A percentile compares a stretch with the other conserved stretches of the same genome.
These are phyloP conservation scores for Irpex sp. DNA, from an alignment of 1,284 basidiomycete species.

Conservation along the genomic window DNA sequence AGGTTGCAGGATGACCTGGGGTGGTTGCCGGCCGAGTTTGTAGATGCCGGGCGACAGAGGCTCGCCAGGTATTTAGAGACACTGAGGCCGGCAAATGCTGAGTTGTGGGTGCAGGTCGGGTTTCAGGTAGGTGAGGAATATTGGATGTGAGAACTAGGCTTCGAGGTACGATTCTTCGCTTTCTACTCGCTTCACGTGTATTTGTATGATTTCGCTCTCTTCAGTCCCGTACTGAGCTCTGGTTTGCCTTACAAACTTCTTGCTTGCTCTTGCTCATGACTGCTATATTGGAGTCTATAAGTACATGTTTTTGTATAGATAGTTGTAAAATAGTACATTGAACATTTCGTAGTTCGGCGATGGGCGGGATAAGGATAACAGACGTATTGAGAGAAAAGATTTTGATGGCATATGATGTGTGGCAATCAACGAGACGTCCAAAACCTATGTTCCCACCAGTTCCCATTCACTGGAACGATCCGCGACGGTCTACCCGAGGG, in stretches of 20 bases:
- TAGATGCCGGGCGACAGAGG: constrained; percentile 1
- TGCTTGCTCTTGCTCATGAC: no score
- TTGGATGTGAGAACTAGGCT: neutral
- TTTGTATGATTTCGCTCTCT: neutral
- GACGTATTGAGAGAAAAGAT: no score
- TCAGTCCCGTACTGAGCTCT: neutral
- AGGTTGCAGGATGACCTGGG: neutral
- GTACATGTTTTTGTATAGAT: neutral
- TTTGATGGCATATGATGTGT: no score
- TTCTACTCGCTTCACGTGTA: neutral
- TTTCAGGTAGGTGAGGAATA: constrained; percentile 2
- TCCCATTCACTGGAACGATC: constrained; percentile 38
- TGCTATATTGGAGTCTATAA: no score
- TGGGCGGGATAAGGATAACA: no score
- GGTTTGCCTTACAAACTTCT: neutral
- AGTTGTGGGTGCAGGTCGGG: constrained; percentile 9
- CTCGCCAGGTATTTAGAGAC: constrained; percentile 2
- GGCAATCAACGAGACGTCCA: constrained; percentile 32
- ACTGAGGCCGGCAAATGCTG: neutral
- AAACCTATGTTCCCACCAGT: constrained; percentile 56
- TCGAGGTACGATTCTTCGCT: neutral
- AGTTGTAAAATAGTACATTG: neutral
- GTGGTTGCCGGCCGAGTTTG: constrained; percentile 11
- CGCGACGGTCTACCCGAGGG: constrained; percentile 40
- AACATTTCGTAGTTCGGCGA: no score